Percentiles rank a stretch among this genome's conserved stretches.
Evolutionary conservation across 2,329 filamentous ascomycete genomes (phyloP).

Genomic region (Xylaria sp.): DNA sequence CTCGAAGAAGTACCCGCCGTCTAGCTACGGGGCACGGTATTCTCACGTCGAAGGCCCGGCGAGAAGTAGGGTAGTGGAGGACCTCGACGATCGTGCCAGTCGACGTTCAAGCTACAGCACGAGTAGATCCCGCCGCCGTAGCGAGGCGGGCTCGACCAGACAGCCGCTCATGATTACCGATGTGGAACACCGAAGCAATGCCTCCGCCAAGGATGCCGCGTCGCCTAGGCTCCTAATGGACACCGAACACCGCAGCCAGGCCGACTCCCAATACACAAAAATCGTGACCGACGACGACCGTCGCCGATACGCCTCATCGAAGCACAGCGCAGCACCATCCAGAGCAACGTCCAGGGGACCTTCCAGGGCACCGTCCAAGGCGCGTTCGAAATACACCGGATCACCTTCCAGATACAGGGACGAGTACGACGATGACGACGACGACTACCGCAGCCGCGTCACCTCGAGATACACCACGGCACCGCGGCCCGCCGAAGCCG

Average conservation of each 20-base stretch:
- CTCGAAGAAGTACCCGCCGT: constrained; percentile 39
- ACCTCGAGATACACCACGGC: constrained; percentile 25
- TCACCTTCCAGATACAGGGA: constrained; percentile 13
- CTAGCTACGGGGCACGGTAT: constrained; percentile 42
- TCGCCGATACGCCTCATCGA: constrained; percentile 15
- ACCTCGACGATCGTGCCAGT: constrained; percentile 45
- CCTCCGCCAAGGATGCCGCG: constrained; percentile 40
- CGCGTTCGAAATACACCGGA: constrained; percentile 5
- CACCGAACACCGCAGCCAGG: constrained; percentile 18
- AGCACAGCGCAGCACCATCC: constrained; percentile 6
- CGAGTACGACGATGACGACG: no score
- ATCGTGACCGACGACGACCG: constrained; percentile 27
- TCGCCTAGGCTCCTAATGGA: constrained; percentile 35
- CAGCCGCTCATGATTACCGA: constrained; percentile 46
- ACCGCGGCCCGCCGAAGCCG: constrained; percentile 38
- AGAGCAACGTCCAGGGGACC: no score
- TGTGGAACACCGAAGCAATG: constrained; percentile 46
- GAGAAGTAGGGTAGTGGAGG: constrained; percentile 39
- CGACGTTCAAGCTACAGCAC: constrained; percentile 45
- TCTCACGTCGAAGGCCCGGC: constrained; percentile 35
- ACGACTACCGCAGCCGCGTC: constrained; percentile 33
- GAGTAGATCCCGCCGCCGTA: constrained; percentile 44
- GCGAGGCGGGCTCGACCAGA: constrained; percentile 42
- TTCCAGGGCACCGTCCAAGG: neutral
- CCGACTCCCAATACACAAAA: constrained; percentile 16